A percentile compares a stretch with the other conserved stretches of the same genome.
Conservation (phyloP, 768 basidiomycete genomes). For the Boletus rex-veris region DNA sequence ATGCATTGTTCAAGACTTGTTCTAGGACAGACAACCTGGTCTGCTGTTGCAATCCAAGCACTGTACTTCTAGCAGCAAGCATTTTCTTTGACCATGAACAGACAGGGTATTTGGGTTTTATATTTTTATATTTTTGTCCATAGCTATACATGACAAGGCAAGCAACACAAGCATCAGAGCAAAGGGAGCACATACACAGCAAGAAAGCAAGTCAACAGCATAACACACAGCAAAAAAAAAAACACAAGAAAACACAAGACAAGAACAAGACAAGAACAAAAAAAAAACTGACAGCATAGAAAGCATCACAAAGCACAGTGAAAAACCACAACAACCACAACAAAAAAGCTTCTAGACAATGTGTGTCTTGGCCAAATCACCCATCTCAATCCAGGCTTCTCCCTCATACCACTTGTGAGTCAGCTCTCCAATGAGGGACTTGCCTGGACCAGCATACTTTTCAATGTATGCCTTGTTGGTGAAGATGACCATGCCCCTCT, state of each 20-base stretch:
- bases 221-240: not conserved
- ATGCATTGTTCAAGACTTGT: too few species aligned
- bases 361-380: conserved; percentile 23
- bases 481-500: conserved; percentile 73
- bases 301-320: not conserved
- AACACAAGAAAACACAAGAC: too few species aligned
- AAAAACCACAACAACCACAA: not conserved
- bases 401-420: conserved; percentile 29
- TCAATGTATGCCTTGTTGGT: conserved; percentile 58
- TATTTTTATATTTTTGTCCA: not conserved
- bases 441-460: conserved; percentile 48
- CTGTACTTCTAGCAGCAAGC: not conserved
- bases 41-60: not conserved
- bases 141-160: conserved; percentile 7
- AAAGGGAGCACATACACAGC: conserved; percentile 5
- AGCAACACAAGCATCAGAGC: not conserved
- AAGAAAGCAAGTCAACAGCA: conserved; percentile 19
- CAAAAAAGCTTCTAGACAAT: conserved; percentile 16
- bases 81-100: not conserved
- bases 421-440: conserved; percentile 43
- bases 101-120: conserved; percentile 6
- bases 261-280: not conserved
- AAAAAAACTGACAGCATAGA: not conserved
- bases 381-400: conserved; percentile 35
- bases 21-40: too few species aligned